phyloP scores from a whole-genome alignment of 176 grass and related monocot species.

The Ananas comosus region DNA sequence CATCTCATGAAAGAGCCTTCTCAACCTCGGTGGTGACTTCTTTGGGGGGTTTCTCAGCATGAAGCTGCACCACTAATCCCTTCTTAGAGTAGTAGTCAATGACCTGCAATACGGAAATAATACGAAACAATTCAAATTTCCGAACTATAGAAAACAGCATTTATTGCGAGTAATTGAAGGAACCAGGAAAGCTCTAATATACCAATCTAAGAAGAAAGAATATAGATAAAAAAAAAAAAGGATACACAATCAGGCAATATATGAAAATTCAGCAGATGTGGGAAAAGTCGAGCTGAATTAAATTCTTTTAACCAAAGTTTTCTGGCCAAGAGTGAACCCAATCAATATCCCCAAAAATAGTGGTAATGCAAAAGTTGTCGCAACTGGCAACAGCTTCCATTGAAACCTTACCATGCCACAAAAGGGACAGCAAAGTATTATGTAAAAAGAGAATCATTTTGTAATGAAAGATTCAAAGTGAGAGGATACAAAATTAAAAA shows the following conservation, averaged over 20 bases:
- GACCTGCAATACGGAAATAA: slow-evolving; percentile 39
- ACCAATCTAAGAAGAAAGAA: not conserved
- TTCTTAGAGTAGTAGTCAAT: slow-evolving; percentile 88
- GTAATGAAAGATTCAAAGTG: not conserved
- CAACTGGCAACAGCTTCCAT: no score
- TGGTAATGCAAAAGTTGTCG: no score
- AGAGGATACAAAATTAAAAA: no score
- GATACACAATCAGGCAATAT: no score
- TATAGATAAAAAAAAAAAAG: no score
- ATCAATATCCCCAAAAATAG: no score
- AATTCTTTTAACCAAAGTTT: no score
- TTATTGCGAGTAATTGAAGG: not conserved
- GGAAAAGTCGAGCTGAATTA: no score
- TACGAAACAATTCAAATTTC: not conserved
- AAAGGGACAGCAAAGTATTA: no score
- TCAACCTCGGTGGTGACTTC: slow-evolving; percentile 66
- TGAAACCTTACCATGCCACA: no score
- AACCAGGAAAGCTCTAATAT: not conserved
- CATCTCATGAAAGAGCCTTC: slow-evolving; percentile 56
- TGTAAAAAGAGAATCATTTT: not conserved
- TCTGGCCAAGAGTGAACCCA: no score
- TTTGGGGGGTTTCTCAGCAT: slow-evolving; percentile 70
- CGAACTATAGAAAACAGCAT: not conserved
- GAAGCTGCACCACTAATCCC: slow-evolving; percentile 55
- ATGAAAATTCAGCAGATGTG: no score